Evolutionary conservation across 2,329 filamentous ascomycete genomes (phyloP).

Genomic region (Penicillium corylophilum): DNA sequence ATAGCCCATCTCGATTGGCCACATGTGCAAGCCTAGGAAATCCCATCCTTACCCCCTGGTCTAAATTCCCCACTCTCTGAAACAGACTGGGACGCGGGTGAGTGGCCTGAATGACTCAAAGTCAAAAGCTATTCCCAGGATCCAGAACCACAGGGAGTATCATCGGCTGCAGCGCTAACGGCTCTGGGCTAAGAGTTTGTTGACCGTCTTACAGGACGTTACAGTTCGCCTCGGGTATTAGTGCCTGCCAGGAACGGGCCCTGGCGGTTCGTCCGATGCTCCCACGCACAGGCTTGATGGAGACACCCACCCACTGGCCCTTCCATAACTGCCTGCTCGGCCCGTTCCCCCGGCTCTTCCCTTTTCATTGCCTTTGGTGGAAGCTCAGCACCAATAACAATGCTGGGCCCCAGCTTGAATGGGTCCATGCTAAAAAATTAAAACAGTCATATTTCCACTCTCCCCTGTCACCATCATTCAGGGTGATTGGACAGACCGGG

Average conservation of each 20-base stretch:
- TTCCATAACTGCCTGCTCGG: conserved; percentile 26
- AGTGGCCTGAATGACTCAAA: neutral
- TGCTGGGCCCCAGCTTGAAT: neutral
- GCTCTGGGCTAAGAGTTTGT: conserved; percentile 1
- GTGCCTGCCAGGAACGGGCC: conserved; percentile 9
- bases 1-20: neutral
- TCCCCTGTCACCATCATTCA: conserved; percentile 1
- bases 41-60: neutral
- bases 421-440: neutral
- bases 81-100: neutral
- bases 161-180: conserved; percentile 2
- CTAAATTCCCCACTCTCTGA: neutral
- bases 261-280: neutral
- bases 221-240: conserved; percentile 1
- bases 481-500: conserved; percentile 11
- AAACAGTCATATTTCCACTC: neutral
- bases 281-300: conserved; percentile 2
- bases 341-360: conserved; percentile 31
- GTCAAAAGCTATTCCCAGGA: neutral
- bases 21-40: neutral
- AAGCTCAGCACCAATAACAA: conserved; percentile 15
- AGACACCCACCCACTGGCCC: conserved; percentile 11
- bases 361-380: conserved; percentile 16
- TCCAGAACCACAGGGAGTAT: conserved; percentile 3
- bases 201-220: conserved; percentile 15